Evolutionary conservation across 495 filamentous ascomycete genomes (phyloP).

Genomic region (Talaromyces wortmannii): DNA sequence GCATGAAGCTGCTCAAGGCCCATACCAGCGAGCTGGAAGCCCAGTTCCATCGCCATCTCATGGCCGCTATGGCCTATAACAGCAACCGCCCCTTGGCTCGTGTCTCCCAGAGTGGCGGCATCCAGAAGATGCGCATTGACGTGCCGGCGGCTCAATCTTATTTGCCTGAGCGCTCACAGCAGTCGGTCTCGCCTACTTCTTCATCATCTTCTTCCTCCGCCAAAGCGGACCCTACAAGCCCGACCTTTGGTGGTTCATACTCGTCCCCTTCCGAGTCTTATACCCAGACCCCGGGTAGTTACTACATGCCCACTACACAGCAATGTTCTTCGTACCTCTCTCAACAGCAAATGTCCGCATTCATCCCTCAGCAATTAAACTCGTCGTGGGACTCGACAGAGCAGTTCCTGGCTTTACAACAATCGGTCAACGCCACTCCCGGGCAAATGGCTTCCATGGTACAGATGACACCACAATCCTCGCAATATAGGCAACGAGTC

Average conservation of each 20-base stretch:
- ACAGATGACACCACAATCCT: too few species aligned
- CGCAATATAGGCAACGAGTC: neutral
- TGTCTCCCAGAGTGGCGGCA: constrained; percentile 18
- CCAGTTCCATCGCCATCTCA: constrained; percentile 32
- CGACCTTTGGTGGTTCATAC: neutral
- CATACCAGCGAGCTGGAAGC: constrained; percentile 37
- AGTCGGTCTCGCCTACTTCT: neutral
- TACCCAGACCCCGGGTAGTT: neutral
- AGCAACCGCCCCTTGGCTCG: constrained; percentile 4
- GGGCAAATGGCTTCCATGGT: neutral
- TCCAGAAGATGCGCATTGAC: constrained; percentile 29
- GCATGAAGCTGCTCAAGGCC: constrained; percentile 33
- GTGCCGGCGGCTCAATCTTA: neutral
- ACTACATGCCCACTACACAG: neutral
- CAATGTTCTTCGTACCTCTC: neutral
- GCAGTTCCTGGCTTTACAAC: neutral
- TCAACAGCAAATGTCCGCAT: neutral
- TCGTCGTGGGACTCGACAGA: neutral
- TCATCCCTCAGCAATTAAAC: neutral
- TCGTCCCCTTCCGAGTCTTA: neutral
- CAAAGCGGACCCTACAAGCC: neutral
- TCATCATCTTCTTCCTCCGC: neutral
- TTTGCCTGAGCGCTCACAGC: neutral
- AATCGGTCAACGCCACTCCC: neutral
- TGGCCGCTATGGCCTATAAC: constrained; percentile 23